A percentile compares a stretch with the other conserved stretches of the same genome.
Evolutionary conservation across 2,329 filamentous ascomycete species (phyloP).

Genomic region (Oidium heveae): DNA sequence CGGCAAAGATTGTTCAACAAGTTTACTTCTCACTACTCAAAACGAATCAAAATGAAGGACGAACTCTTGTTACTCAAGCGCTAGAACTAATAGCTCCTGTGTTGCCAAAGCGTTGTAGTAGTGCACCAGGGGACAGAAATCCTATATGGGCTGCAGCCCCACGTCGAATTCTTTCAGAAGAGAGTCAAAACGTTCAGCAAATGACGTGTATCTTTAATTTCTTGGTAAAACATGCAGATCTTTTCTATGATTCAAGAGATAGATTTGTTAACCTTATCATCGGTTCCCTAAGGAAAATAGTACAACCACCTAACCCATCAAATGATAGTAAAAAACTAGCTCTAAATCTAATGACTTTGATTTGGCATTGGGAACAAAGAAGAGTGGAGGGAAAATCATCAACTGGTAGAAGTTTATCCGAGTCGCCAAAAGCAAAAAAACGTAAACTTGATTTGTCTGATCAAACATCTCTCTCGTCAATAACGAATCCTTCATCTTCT

Average conservation of each 20-base stretch:
- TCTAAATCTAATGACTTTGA: constrained; percentile 68
- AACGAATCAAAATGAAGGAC: constrained; percentile 85
- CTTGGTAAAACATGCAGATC: constrained; percentile 66
- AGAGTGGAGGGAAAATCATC: constrained; percentile 36
- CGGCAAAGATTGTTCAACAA: constrained; percentile 82
- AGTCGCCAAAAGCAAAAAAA: constrained; percentile 53
- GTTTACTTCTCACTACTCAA: constrained; percentile 80
- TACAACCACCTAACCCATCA: constrained; percentile 56
- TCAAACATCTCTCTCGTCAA: constrained; percentile 28
- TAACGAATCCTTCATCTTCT: constrained; percentile 18
- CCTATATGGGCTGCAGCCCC: constrained; percentile 78
- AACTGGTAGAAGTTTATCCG: constrained; percentile 22
- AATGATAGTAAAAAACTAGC: constrained; percentile 82
- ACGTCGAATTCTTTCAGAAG: constrained; percentile 73
- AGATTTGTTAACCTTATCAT: constrained; percentile 80
- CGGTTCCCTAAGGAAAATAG: constrained; percentile 68
- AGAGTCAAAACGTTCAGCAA: constrained; percentile 84
- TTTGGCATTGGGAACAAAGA: constrained; percentile 80
- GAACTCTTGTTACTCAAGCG: constrained; percentile 76
- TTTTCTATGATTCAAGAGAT: constrained; percentile 89
- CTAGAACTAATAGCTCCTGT: constrained; percentile 89
- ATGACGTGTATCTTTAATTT: constrained; percentile 97
- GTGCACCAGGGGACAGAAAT: constrained; percentile 40
- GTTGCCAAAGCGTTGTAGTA: constrained; percentile 57
- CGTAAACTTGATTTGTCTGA: constrained; percentile 39